phyloP scores from a whole-genome alignment of 305 asterid species.

The Solanum hybrid region DNA sequence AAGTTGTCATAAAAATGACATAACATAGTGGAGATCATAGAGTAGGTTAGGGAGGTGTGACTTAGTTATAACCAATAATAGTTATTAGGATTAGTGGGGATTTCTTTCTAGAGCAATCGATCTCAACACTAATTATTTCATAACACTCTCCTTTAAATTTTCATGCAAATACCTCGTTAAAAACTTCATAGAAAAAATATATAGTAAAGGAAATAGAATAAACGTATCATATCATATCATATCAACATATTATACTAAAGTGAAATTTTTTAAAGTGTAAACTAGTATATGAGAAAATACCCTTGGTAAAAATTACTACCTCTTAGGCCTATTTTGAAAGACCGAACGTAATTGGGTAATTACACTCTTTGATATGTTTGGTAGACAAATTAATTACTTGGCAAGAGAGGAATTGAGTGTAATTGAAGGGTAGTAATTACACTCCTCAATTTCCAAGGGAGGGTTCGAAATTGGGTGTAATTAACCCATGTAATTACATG shows the following conservation, averaged over 20 bases:
- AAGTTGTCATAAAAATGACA: neutral
- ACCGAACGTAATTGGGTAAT: neutral
- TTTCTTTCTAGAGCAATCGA: neutral
- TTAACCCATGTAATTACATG: neutral
- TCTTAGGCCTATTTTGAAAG: neutral
- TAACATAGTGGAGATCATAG: neutral
- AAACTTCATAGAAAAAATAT: neutral
- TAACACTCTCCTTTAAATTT: neutral
- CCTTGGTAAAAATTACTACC: neutral
- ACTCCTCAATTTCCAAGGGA: neutral
- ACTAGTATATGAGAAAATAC: neutral
- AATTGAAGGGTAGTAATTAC: neutral
- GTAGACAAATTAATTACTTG: neutral
- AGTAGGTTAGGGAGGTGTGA: neutral
- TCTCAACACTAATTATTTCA: neutral
- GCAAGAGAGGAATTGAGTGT: neutral
- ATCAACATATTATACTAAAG: neutral
- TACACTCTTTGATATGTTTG: neutral
- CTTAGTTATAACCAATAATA: neutral
- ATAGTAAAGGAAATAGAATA: neutral
- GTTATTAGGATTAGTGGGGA: neutral
- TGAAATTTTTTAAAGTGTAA: neutral
- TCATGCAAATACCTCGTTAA: neutral
- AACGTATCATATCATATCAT: neutral
- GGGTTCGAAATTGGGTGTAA: neutral